Conservation (phyloP, 1,284 basidiomycete species). For the Ganoderma sp. region DNA sequence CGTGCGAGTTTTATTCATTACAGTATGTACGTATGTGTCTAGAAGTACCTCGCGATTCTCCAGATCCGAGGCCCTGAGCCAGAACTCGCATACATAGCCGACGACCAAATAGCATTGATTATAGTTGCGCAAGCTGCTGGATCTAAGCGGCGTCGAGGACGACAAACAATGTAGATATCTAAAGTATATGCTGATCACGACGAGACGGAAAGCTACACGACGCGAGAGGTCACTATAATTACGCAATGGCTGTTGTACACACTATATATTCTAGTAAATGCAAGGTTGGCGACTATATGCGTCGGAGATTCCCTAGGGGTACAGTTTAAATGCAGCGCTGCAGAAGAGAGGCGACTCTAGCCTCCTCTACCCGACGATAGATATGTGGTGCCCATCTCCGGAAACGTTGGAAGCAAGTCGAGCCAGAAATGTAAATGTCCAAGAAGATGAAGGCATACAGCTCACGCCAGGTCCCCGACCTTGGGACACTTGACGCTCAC, state of each 20-base stretch:
- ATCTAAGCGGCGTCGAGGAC: background rate
- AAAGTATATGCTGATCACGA: background rate
- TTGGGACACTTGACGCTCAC: slow-evolving; percentile 38
- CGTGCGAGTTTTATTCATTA: no score
- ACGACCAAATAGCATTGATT: no score
- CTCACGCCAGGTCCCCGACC: slow-evolving; percentile 27
- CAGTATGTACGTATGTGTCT: no score
- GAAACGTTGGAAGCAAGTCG: background rate
- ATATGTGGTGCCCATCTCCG: background rate
- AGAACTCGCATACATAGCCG: no score
- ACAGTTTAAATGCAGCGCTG: background rate
- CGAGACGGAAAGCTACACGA: background rate
- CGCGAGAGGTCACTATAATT: background rate
- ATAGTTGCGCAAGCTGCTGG: no score
- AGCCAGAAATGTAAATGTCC: background rate
- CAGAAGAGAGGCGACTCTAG: background rate
- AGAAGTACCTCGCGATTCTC: no score
- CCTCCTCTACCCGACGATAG: background rate
- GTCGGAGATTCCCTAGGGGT: background rate
- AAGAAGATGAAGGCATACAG: background rate
- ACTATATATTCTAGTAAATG: background rate
- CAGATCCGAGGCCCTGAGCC: no score
- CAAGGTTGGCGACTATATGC: background rate
- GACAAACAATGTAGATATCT: background rate
- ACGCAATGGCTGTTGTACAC: slow-evolving; percentile 1